Base-by-base conservation (phyloP, 1,284 basidiomycete species). In the Veloboletus limbatus region DNA sequence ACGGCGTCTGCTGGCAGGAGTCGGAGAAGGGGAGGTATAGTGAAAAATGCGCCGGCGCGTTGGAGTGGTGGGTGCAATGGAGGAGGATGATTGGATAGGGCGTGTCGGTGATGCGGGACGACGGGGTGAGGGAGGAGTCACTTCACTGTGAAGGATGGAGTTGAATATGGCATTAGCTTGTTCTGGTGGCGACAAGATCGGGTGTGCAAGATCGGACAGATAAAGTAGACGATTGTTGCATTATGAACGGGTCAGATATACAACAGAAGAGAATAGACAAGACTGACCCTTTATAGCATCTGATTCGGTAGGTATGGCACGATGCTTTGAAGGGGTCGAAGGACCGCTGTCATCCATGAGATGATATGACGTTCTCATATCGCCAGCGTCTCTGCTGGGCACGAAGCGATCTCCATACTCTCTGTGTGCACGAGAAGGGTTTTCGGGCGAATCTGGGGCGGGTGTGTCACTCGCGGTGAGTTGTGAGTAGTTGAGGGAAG, bases 401-500 rank as follows among this genome's bases (percentile, higher is more conserved):
- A 89, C 82, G 57, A 88, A 89, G 22, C 86, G 74, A 65, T 88
- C 86, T n/a, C 82, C 85, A 57, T 88, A 88, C 37, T 82, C 80
- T 53, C 70, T 73, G 28, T 62, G 58, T 7, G 68, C 59, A 26
- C 70, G 65, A 24, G 66, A 50, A 11, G 43, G 51, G 24, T 77
- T 75, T 18, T 69, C 61, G 18, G 81, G 77, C 0, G 81, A 77
- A 31, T 82, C 80, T 21, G 79, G 75, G 21, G 62, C 70, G 32
- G 72, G 70, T 44, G 77, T 79, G 38, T 81, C 79, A 63, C 77
- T 78, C 20, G 76, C 76, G 11, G 73, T 74, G 22, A 74, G 69
- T 43, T 73, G 69, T 7, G 69, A 69, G 35, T 76, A 79, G 53
- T 79, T 79, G 37, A 82, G 70, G 14, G 78, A 73, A 17, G 78